A percentile compares a stretch with the other conserved stretches of the same genome.
phyloP scores from a whole-genome alignment of 1,139 yeast species.

The Saccharomycopsis hybrid region DNA sequence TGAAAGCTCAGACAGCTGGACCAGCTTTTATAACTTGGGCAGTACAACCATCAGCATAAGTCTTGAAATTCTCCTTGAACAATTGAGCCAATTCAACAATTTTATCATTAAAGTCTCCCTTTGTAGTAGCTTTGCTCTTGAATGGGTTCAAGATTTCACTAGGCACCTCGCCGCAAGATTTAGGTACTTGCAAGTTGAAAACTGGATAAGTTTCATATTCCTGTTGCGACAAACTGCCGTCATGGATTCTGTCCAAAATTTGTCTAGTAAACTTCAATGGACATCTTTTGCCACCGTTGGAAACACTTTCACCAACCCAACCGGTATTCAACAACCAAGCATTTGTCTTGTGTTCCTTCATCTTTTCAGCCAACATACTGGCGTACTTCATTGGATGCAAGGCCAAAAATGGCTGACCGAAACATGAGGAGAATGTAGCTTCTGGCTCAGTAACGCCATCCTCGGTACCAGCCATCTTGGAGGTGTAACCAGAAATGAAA shows the following conservation, averaged over 20 bases:
- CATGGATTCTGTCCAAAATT: constrained; percentile 89
- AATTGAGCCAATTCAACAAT: constrained; percentile 67
- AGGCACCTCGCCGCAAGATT: constrained; percentile 76
- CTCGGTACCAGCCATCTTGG: constrained; percentile 99
- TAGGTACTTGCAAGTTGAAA: constrained; percentile 87
- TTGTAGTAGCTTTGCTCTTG: constrained; percentile 62
- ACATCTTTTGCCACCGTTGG: constrained; percentile 95
- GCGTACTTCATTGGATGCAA: constrained; percentile 98
- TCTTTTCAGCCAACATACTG: constrained; percentile 91
- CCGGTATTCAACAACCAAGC: constrained; percentile 99
- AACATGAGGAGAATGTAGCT: constrained; percentile 97
- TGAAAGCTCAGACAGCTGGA: constrained; percentile 35
- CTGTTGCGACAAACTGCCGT: constrained; percentile 76
- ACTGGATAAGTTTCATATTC: constrained; percentile 81
- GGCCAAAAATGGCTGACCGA: constrained; percentile 98
- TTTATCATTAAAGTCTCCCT: constrained; percentile 36
- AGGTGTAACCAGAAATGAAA: constrained; percentile 96
- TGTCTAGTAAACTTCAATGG: constrained; percentile 98
- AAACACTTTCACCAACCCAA: constrained; percentile 94
- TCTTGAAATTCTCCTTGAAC: constrained; percentile 82
- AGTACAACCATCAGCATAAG: constrained; percentile 79
- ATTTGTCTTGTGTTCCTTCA: constrained; percentile 77
- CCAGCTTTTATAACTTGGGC: constrained; percentile 90
- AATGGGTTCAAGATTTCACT: constrained; percentile 81
- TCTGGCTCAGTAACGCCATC: constrained; percentile 98